Evolutionary conservation across 2,329 filamentous ascomycete species (phyloP), one percentile per base, ranked within the genome.

Genomic region (Phyllosticta citrichinensis): DNA sequence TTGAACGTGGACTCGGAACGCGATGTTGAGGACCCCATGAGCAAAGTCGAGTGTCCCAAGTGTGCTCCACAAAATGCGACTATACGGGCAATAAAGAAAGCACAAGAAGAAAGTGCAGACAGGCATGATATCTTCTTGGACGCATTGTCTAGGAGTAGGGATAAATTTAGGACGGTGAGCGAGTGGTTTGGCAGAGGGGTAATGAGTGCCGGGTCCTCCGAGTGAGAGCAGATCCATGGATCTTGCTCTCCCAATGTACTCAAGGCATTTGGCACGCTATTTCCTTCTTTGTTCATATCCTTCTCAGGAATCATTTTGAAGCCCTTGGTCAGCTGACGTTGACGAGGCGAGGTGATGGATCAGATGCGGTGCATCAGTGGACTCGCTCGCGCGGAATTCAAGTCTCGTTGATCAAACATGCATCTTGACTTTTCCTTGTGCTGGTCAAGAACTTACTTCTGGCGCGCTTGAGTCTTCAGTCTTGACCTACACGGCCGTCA

Each of bases 121-220:
- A 83, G 91, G 69, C 92, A 97, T 75, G 93, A 97, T 67, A 75
- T 97, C 68, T 99, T 99, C 77, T 83, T 85, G 73, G 84, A 88
- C 63, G 91, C 91, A 66, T 74, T 99, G 65, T 85, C 85, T 68
- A 79, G 86, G 65, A 90, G 88, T 60, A 85, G 86, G 50, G 92
- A 96, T 74, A 82, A 89, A 58, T 97, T 97, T 73, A 88, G 84
- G n/a, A 93, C 91, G 1, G 83, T 97, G 61, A 90, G 91, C 63
- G 91, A 96, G 70, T 99, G 94, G 84, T 97, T 96, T 79, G 93
- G 92, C 0, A 80, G 92, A 62, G 93, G 94, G 0, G 91, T 97
- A 3, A 96, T 97, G 91, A 62, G 61, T 20, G 61, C 61, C 17
- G 58, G 40, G n/a, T 14, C 40, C 11, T 30, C 52, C 8, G 58